Evolutionary conservation across 768 basidiomycete species (phyloP), one percentile per base, ranked within the genome.

Genomic region (Kwoniella dendrophila): DNA sequence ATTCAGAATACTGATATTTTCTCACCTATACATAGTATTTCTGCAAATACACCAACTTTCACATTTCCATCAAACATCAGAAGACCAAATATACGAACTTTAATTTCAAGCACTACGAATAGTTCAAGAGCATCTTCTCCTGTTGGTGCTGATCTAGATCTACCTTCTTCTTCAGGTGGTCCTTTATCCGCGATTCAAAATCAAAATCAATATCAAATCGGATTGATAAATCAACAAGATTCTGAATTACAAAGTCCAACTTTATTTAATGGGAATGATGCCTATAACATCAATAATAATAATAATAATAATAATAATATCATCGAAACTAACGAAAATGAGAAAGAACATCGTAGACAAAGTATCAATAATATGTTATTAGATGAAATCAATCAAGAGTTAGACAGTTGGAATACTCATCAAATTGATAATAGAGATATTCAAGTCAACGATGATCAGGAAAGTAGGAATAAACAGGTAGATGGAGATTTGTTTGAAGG

Each of bases 61-160:
- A 33, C 43, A 8, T 33, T 2, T 43, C 50, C 12, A 63, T 51
- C 26, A 60, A 66, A n/a, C n/a, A 67, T 71, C 30, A 62, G 67
- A 11, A 64, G 62, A 57, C 72, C 72, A 4, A 62, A 61, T 1
- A 40, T 73, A 10, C 54, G 62, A 11, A 73, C 72, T 11, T 47
- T 73, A 26, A 71, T 73, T 20, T 62, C 66, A 7, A 48, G 50
- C 7, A 24, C 36, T 18, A 64, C 50, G 14, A 59, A 56, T 4
- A 45, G 50, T 14, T 50, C 54, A 8, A 44, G 33, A 1, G 26
- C 45, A 1, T 55, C 62, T 10, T 53, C 55, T 16, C 55, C 55
- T 2, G 14, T 18, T 4, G n/a, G n/a, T n/a, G n/a, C n/a, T n/a
- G n/a, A n/a, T n/a, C n/a, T n/a, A n/a, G n/a, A n/a, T n/a, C n/a